Evolutionary conservation across 441 rosid species (phyloP), one percentile per base, ranked within the genome.

Genomic region (Arabidopsis lyrata): DNA sequence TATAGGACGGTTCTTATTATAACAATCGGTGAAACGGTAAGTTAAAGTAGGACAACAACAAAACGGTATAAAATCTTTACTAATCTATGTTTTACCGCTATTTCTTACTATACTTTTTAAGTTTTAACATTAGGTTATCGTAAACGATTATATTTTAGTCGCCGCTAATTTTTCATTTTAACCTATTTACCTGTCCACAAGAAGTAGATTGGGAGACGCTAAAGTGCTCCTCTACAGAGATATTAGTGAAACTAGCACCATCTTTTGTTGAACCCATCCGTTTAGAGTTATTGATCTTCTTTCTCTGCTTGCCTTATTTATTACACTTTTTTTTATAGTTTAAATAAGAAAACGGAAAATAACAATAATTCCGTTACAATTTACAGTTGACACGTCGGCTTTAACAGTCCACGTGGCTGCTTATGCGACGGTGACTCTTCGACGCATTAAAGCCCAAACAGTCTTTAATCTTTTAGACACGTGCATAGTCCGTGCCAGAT

Each of bases 171-270:
- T 41, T 5, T 12, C 2, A 5, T 42, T n/a, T 14, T 35, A 42
- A 42, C n/a, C 16, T n/a, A 13, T 22, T 27, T 49, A 73, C 79
- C 75, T 63, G 71, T 10, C 66, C 75, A 69, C 47, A n/a, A 0
- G 60, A 14, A 63, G 5, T 16, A 63, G 75, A 54, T 5, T 47
- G 79, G 2, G 79, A 69, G 60, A 76, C n/a, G 16, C 70, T 76
- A 11, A 36, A 48, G 61, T 70, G 75, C 18, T 76, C 66, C 24
- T 76, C 75, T n/a, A 63, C 48, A n/a, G 61, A 76, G 6, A 63
- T 15, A 34, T 53, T 62, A 2, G 74, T 34, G 36, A 42, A 3
- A 22, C n/a, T 47, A 16, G 5, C 48, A 35, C 10, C 53, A 54
- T 68, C 59, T 6, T 68, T 68, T 8, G 49, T 2, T 34, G 74